phyloP scores from a whole-genome alignment of 208 protist species.

The Lotmaria passim region DNA sequence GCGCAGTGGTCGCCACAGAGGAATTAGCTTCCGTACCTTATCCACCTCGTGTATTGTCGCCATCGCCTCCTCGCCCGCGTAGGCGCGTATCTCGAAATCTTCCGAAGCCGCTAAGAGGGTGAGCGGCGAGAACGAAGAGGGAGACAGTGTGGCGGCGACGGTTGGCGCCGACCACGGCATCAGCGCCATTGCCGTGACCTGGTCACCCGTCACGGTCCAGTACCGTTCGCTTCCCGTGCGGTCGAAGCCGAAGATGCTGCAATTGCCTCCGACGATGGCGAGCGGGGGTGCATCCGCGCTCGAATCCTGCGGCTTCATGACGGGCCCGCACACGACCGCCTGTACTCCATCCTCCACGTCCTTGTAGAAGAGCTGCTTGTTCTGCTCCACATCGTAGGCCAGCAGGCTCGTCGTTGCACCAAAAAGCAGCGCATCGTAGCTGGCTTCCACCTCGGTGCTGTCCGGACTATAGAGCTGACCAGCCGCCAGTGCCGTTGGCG shows the following conservation, averaged over 20 bases:
- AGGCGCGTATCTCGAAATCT: slow-evolving; percentile 94
- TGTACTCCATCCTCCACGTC: slow-evolving; percentile 93
- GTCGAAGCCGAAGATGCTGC: slow-evolving; percentile 94
- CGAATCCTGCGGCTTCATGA: slow-evolving; percentile 27
- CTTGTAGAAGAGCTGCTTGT: slow-evolving; percentile 93
- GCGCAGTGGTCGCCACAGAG: slow-evolving; percentile 14
- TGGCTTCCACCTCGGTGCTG: slow-evolving; percentile 16
- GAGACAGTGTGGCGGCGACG: not conserved
- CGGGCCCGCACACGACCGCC: slow-evolving; percentile 74
- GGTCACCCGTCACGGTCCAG: slow-evolving; percentile 95
- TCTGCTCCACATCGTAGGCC: slow-evolving; percentile 93
- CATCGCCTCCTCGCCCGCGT: slow-evolving; percentile 88
- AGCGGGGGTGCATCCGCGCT: slow-evolving; percentile 40
- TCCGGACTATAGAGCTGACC: slow-evolving; percentile 46
- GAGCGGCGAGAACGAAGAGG: no score
- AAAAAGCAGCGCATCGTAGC: slow-evolving; percentile 88
- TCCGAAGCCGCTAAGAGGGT: slow-evolving; percentile 93
- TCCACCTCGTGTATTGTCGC: slow-evolving; percentile 85
- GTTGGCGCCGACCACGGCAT: slow-evolving; percentile 55
- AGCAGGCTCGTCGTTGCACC: slow-evolving; percentile 88
- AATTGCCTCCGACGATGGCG: slow-evolving; percentile 94
- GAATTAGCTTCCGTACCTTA: slow-evolving; percentile 69
- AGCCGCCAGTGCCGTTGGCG: slow-evolving; percentile 77
- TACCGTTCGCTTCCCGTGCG: slow-evolving; percentile 85
- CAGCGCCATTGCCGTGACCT: slow-evolving; percentile 87